Conservation (phyloP, 2,329 filamentous ascomycete species). For the Penicillium sp. region DNA sequence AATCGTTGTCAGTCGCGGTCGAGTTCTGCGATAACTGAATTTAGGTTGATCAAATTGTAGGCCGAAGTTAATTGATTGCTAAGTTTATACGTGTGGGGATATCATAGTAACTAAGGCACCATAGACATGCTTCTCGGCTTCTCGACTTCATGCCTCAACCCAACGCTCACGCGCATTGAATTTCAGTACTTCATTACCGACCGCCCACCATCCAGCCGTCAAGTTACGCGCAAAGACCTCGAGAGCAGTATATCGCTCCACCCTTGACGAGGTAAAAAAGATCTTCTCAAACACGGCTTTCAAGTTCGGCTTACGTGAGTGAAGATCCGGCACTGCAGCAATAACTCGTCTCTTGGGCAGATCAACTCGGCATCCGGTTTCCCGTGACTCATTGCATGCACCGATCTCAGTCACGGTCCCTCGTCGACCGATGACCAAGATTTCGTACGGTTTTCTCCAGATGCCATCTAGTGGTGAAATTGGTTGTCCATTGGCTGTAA, state of each 20-base stretch:
- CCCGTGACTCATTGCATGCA: not conserved
- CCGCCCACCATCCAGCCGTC: constrained; percentile 58
- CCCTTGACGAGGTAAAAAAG: constrained; percentile 30
- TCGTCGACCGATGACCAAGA: constrained; percentile 47
- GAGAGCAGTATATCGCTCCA: constrained; percentile 46
- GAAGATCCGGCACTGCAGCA: constrained; percentile 57
- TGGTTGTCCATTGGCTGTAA: constrained; percentile 50
- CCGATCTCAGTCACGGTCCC: constrained; percentile 15
- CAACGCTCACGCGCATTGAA: constrained; percentile 55
- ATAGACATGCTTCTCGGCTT: too few relatives aligned
- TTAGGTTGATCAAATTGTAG: not conserved
- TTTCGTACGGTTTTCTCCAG: constrained; percentile 60
- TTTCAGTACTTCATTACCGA: constrained; percentile 59
- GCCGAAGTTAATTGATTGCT: not conserved
- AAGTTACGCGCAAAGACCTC: constrained; percentile 59
- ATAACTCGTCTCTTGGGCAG: constrained; percentile 48
- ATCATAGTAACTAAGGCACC: too few relatives aligned
- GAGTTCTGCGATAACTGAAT: constrained; percentile 3
- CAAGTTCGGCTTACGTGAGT: constrained; percentile 62
- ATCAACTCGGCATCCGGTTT: constrained; percentile 1
- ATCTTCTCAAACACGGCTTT: constrained; percentile 52
- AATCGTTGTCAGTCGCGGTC: constrained; percentile 10
- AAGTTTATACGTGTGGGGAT: not conserved
- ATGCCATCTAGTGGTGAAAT: constrained; percentile 49
- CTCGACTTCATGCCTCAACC: constrained; percentile 22